These are phyloP conservation scores for Zalaria sp. DNA, from an alignment of 2,329 filamentous ascomycete species.

Conservation along the genomic window DNA sequence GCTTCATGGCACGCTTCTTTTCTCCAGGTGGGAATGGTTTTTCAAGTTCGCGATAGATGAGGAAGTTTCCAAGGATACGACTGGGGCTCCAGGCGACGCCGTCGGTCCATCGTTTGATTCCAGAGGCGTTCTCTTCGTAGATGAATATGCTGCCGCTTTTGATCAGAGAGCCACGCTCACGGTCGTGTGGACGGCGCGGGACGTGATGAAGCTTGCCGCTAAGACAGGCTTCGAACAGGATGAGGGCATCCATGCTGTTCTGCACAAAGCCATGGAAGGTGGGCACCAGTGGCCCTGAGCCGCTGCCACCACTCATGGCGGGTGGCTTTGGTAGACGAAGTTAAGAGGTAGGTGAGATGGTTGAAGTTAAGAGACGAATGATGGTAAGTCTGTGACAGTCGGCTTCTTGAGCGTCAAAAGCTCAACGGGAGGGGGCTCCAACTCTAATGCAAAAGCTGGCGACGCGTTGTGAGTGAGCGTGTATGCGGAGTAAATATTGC, in stretches of 20 bases:
- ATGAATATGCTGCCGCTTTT: conserved; percentile 78
- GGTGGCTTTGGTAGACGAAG: background rate
- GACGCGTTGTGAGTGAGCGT: no score
- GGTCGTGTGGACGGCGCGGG: conserved; percentile 71
- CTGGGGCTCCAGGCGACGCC: conserved; percentile 84
- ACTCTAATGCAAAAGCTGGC: no score
- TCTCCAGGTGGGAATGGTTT: conserved; percentile 67
- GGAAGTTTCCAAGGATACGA: conserved; percentile 69
- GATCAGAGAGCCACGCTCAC: conserved; percentile 64
- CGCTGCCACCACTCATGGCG: conserved; percentile 17
- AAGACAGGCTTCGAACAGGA: conserved; percentile 69
- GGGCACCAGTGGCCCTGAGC: conserved; percentile 22
- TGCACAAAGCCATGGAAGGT: conserved; percentile 25
- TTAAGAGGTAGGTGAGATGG: background rate
- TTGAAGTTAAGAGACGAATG: background rate
- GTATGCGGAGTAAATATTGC: no score
- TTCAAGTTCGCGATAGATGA: conserved; percentile 72
- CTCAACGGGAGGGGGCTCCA: background rate
- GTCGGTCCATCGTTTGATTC: conserved; percentile 91
- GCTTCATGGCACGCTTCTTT: conserved; percentile 73
- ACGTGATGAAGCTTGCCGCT: conserved; percentile 59
- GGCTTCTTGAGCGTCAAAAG: background rate
- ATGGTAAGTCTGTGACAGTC: background rate
- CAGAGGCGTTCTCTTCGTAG: conserved; percentile 80
- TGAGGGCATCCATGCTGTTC: conserved; percentile 50